Evolutionary conservation across 148 eudicot genomes (phyloP), one percentile per base, ranked within the genome.

Genomic region (Rhododendron ovatum): DNA sequence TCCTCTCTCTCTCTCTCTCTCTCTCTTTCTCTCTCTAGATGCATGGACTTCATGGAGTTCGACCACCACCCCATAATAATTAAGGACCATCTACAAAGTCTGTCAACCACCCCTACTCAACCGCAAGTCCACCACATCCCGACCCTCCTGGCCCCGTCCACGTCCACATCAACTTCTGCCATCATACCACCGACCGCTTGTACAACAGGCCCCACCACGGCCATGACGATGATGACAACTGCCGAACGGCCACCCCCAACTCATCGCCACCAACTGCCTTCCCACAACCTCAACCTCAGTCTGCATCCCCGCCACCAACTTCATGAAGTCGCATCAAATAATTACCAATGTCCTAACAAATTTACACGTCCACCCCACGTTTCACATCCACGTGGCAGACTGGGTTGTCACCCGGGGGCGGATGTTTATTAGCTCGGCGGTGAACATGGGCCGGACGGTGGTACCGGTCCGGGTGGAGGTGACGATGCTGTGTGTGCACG

Each of bases 401-500:
- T 30, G 30, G 30, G 30, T 30, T 30, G 30, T 30, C 30, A 0
- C 30, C 30, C 0, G 30, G 30, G 30, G 30, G 30, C 30, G 30
- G 30, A 30, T 30, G 30, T 30, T 30, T 30, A 30, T 30, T 30
- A 30, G 30, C 30, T 30, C 30, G 30, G 30, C 30, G 30, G 30
- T 0, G 30, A 30, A 30, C 30, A 30, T 30, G 30, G 30, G 30
- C 30, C 30, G 30, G 30, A 30, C 30, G 30, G 30, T 30, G 30
- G 30, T 0, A 0, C 51, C 50, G 24, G 18, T 39, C 8, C 28
- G 22, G 4, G 50, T 76, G 13, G n/a, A 39, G 1, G 7, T 76
- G 2, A 0, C 0, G 48, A 17, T 24, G 28, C 2, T 20, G 2
- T 1, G 7, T 0, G n/a, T 7, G n/a, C 26, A 76, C n/a, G 1